phyloP scores from a whole-genome alignment of 108 stramenopile species.

The Tribonema minus region DNA sequence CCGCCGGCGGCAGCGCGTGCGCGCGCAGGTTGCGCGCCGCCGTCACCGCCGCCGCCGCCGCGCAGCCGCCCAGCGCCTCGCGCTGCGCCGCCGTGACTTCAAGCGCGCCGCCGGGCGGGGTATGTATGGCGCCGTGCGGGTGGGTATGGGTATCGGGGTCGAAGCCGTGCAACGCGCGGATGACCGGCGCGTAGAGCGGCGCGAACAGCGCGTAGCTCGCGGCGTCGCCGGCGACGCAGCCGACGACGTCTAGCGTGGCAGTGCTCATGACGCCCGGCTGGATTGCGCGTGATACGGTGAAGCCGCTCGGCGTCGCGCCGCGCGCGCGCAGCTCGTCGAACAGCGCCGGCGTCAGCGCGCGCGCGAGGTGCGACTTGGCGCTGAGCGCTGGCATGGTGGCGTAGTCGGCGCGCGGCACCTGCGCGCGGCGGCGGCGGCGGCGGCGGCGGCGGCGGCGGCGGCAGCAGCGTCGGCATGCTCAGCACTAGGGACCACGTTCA shows the following conservation, averaged over 20 bases:
- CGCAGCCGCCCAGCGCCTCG: no score
- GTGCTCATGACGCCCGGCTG: conserved; percentile 48
- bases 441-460: no score
- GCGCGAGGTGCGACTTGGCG: conserved; percentile 39
- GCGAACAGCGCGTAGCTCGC: conserved; percentile 40
- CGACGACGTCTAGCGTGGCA: conserved; percentile 40
- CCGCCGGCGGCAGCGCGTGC: no score
- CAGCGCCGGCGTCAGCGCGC: conserved; percentile 41
- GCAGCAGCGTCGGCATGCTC: no score
- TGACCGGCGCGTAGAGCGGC: conserved; percentile 42
- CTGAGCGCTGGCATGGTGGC: conserved; percentile 37
- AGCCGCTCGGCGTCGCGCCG: conserved; percentile 34
- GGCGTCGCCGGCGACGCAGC: conserved; percentile 49
- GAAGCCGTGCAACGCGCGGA: conserved; percentile 40
- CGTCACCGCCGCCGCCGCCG: no score
- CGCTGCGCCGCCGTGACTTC: no score
- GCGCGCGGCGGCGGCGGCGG: no score
- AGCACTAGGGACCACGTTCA: no score
- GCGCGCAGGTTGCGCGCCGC: no score
- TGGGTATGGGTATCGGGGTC: conserved; percentile 42
- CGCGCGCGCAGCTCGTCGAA: conserved; percentile 37
- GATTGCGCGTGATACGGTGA: conserved; percentile 46
- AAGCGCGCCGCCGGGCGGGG: no score
- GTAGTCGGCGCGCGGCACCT: conserved; percentile 35
- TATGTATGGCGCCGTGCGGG: no score